phyloP scores from a whole-genome alignment of 2,329 filamentous ascomycete species.

The Endoconidiophora laricicola region DNA sequence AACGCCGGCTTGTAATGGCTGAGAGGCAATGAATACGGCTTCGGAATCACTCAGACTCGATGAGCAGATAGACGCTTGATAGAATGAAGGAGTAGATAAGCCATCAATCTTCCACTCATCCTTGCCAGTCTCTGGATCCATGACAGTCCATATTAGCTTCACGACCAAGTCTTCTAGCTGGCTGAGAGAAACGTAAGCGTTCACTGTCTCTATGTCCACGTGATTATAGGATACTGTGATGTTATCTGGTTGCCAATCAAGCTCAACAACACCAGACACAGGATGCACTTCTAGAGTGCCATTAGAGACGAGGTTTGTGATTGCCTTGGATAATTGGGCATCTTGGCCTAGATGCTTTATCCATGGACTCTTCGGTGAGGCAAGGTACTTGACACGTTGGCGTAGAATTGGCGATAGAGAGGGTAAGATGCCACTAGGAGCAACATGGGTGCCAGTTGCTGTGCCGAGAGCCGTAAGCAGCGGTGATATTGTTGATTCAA shows the following conservation, averaged over 20 bases:
- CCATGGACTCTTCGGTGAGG: slow-evolving; percentile 20
- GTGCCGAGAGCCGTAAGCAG: slow-evolving; percentile 43
- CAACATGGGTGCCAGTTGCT: slow-evolving; percentile 39
- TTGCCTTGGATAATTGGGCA: slow-evolving; percentile 58
- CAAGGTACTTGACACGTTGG: slow-evolving; percentile 49
- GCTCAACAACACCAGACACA: slow-evolving; percentile 61
- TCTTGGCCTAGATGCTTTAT: slow-evolving; percentile 40
- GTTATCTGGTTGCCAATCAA: slow-evolving; percentile 51
- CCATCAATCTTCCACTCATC: slow-evolving; percentile 60
- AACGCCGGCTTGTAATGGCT: neutral
- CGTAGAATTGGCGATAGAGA: slow-evolving; percentile 49
- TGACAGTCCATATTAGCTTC: slow-evolving; percentile 52
- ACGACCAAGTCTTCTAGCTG: slow-evolving; percentile 25
- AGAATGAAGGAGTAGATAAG: slow-evolving; percentile 10
- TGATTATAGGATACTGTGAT: slow-evolving; percentile 43
- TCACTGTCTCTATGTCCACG: slow-evolving; percentile 60
- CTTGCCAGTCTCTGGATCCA: slow-evolving; percentile 42
- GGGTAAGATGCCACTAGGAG: slow-evolving; percentile 39
- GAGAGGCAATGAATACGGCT: neutral
- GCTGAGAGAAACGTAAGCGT: slow-evolving; percentile 43
- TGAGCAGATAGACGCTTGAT: slow-evolving; percentile 22
- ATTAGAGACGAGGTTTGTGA: slow-evolving; percentile 36
- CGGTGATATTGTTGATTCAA: slow-evolving; percentile 34
- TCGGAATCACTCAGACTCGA: slow-evolving; percentile 2
- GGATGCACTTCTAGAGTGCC: slow-evolving; percentile 63